Evolutionary conservation across 805 yeast genomes (phyloP), one percentile per base, ranked within the genome.

Genomic region (Nakazawaea holstii): DNA sequence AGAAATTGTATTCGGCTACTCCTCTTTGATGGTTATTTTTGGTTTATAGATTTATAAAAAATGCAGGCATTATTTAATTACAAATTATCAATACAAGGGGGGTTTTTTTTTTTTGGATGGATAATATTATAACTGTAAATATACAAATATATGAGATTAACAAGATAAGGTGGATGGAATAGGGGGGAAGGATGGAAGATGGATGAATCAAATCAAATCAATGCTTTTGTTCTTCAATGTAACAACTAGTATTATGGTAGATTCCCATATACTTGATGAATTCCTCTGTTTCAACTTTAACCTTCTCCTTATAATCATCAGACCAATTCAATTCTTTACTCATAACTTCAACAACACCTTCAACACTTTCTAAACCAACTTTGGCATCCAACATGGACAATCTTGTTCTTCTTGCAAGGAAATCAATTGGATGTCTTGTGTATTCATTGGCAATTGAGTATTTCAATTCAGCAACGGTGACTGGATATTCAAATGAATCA

Each of bases 371-470:
- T 53, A 82, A 69, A 11, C 97, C 96, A 54, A 85, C 89, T 64
- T 80, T 80, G 37, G 94, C 87, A 68, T 91, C 91, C 62, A 91
- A 74, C 72, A 90, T 92, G 2, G 96, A 96, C 63, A 88, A 80
- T 68, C 98, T 82, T 46, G 92, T 83, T 75, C 98, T 84, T 74
- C 97, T 85, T 48, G 95, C 88, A 55, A 91, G 73, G 74, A 91
- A 89, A 67, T 91, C 98, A 49, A 84, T 70, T 41, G 96, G 95
- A 10, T 91, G 86, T 69, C 95, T 78, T 38, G 88, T 80, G 65
- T 89, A 88, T 71, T 91, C 98, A 67, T 87, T 78, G 52, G 79
- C 70, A 56, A 89, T 73, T 10, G 89, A 83, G 69, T 90, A 92
- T 60, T 81, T 76, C 65, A 92, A 75, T 71, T 91, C 98, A 46